Evolutionary conservation across 495 filamentous ascomycete genomes (phyloP).

Genomic region (Tirmania nivea): DNA sequence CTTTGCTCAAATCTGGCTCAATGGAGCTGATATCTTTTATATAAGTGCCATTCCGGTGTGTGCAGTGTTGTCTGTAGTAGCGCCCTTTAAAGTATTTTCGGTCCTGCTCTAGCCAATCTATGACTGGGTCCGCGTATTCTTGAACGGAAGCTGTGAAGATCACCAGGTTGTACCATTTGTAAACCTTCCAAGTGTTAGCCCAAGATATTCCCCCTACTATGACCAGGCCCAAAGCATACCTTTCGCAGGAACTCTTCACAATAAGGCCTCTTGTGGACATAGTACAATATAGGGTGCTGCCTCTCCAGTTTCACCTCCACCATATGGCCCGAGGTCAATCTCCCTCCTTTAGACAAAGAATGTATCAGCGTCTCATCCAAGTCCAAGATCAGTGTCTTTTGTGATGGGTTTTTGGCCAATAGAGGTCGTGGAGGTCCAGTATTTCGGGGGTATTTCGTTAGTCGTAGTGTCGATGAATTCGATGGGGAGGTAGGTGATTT

Average conservation of each 20-base stretch:
- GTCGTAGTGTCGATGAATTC: conserved; percentile 29
- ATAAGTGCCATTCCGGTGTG: conserved; percentile 78
- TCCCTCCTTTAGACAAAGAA: conserved; percentile 84
- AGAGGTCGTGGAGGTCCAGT: conserved; percentile 75
- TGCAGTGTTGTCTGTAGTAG: conserved; percentile 93
- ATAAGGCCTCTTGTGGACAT: conserved; percentile 90
- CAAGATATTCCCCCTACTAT: background rate
- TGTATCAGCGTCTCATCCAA: conserved; percentile 95
- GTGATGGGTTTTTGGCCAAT: conserved; percentile 36
- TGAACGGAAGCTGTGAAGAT: conserved; percentile 94
- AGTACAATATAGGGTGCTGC: conserved; percentile 93
- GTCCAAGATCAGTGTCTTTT: conserved; percentile 89
- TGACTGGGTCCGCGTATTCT: conserved; percentile 95
- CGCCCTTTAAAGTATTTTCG: conserved; percentile 81
- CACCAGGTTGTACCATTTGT: conserved; percentile 97
- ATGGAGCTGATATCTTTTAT: conserved; percentile 95
- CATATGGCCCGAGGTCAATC: conserved; percentile 95
- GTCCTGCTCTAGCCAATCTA: conserved; percentile 95
- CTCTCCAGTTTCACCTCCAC: conserved; percentile 89
- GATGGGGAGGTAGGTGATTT: conserved; percentile 83
- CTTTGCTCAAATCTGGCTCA: conserved; percentile 85
- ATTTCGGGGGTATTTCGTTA: conserved; percentile 75
- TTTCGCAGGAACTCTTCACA: conserved; percentile 94
- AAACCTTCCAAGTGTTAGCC: conserved; percentile 29
- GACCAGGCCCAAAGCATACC: conserved; percentile 23